Evolutionary conservation across 257 asterid species (phyloP).

Genomic region (Rubia yunnanensis): DNA sequence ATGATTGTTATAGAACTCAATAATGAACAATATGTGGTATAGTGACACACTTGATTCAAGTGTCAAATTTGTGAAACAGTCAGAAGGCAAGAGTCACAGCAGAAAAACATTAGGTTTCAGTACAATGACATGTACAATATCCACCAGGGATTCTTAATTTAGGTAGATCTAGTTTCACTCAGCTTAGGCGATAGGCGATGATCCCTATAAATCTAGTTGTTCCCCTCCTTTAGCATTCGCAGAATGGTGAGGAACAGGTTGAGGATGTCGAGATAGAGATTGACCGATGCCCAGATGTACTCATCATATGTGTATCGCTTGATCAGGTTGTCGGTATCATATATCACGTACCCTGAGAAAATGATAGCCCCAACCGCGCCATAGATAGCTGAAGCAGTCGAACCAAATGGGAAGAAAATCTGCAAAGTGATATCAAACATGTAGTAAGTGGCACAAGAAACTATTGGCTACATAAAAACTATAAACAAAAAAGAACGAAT

Average conservation of each 20-base stretch:
- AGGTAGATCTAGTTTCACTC: neutral
- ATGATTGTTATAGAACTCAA: too few relatives aligned
- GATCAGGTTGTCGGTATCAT: constrained; percentile 86
- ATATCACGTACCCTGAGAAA: constrained; percentile 82
- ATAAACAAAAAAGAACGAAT: neutral
- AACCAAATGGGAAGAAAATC: constrained; percentile 85
- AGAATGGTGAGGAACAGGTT: constrained; percentile 94
- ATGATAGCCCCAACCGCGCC: constrained; percentile 82
- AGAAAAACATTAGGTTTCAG: neutral
- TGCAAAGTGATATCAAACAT: constrained; percentile 23
- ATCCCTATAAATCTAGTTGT: constrained; percentile 38
- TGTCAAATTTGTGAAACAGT: neutral
- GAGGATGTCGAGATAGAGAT: constrained; percentile 83
- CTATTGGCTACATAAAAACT: neutral
- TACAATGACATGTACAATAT: constrained; percentile 10
- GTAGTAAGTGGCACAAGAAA: neutral
- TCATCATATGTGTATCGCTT: constrained; percentile 93
- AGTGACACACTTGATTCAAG: neutral
- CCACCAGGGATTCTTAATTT: constrained; percentile 1
- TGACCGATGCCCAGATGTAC: constrained; percentile 98
- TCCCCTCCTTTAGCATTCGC: constrained; percentile 71
- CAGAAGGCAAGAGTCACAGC: neutral
- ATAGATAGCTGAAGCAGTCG: constrained; percentile 57
- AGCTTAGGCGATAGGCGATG: neutral
- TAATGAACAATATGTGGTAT: too few relatives aligned